A percentile compares a stretch with the other conserved stretches of the same genome.
These are phyloP conservation scores for Pulveroboletus sp. DNA, from an alignment of 768 basidiomycete species.

Conservation along the genomic window DNA sequence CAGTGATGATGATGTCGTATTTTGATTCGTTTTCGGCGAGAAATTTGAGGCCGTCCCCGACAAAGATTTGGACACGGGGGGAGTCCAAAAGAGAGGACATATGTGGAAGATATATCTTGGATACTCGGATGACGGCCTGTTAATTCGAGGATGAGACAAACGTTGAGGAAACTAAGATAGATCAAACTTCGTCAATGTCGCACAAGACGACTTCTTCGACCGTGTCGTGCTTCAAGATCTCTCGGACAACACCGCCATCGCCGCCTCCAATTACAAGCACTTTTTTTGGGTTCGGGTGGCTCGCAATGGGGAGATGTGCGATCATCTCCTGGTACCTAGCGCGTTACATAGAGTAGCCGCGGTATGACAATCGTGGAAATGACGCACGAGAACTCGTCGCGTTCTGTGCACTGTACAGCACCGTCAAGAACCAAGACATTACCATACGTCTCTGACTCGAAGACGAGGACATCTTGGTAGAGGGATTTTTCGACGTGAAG, in stretches of 20 bases:
- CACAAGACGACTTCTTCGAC: conserved; percentile 93
- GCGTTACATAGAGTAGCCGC: background rate
- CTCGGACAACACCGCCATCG: conserved; percentile 96
- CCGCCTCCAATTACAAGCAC: conserved; percentile 98
- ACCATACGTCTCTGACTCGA: conserved; percentile 94
- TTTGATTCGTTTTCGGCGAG: conserved; percentile 79
- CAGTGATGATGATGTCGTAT: conserved; percentile 98
- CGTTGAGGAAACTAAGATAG: background rate
- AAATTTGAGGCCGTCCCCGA: conserved; percentile 98
- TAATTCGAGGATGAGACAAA: background rate
- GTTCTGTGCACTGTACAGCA: conserved; percentile 94
- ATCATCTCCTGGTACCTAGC: conserved; percentile 98
- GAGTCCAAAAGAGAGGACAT: conserved; percentile 83
- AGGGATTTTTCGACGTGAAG: conserved; percentile 89
- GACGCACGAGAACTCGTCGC: conserved; percentile 95
- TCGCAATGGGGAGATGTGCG: conserved; percentile 90
- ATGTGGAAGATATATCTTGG: conserved; percentile 88
- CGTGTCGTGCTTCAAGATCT: conserved; percentile 89
- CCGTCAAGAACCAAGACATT: conserved; percentile 95
- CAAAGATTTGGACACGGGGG: conserved; percentile 74
- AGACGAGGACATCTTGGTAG: conserved; percentile 97
- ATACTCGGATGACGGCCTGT: conserved; percentile 91
- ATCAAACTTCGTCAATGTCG: conserved; percentile 89
- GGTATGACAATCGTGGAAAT: background rate
- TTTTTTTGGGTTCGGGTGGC: conserved; percentile 92